Evolutionary conservation across 306 rosid species (phyloP), one percentile per base, ranked within the genome.

Genomic region (Cucurbita moschata): DNA sequence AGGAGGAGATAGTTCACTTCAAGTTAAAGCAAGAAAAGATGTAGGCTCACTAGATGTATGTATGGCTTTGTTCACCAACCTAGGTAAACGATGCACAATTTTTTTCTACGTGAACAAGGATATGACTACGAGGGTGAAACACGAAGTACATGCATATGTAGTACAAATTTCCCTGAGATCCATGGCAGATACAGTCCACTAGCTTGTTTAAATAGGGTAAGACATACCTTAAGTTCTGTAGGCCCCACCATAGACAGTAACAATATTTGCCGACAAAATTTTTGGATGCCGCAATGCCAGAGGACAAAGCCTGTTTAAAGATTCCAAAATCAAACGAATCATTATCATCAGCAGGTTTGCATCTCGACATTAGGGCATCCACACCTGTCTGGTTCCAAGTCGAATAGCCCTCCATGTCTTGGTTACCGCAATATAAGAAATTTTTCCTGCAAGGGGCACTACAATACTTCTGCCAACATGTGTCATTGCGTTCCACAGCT

Each of bases 231-330:
- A 94, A 84, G 67, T 94, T 94, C 79, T 94, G 99, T 63, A 91
- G 92, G 60, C 99, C 99, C 99, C 99, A 94, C 99, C 97, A 94
- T 60, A 94, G 83, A 78, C 99, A 91, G 82, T 91, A 94, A 83
- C 97, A 91, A 77, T 94, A 94, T 75, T 94, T 94, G 64, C 84
- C 15, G 46, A 89, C 10, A 80, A 94, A 94, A 65, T 85, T 81
- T 56, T 79, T 91, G 6, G 96, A 82, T 38, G 94, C 81, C 61
- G 87, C 83, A 77, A 94, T 85, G 26, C 80, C 82, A 73, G 88
- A 85, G 69, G 86, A 50, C 83, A 94, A 77, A 78, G 96, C 97
- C 71, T 86, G 88, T 10, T 6, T 5, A 57, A 75, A 94, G 80
- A 94, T 94, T 78, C 99, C 99, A 76, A 77, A 94, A 87, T 91